Conservation (phyloP, 2,329 filamentous ascomycete species). For the Hysterium pulicare region DNA sequence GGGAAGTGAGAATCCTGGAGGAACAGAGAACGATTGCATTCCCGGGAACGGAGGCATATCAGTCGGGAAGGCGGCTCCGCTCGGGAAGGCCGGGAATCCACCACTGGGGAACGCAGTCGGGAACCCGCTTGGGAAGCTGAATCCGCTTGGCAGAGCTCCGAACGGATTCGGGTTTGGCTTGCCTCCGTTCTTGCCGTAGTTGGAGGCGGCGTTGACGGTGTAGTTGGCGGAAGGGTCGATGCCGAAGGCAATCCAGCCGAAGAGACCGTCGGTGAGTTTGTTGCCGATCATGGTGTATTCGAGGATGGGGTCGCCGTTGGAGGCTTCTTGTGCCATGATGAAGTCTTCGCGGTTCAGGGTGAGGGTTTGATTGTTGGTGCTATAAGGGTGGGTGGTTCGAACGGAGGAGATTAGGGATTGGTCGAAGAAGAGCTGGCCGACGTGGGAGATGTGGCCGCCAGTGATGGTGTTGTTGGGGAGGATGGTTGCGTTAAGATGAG, state of each 20-base stretch:
- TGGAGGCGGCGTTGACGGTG: slow-evolving; percentile 9
- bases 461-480: slow-evolving; percentile 47
- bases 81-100: not conserved
- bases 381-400: slow-evolving; percentile 41
- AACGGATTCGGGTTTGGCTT: slow-evolving; percentile 3
- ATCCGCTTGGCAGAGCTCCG: not conserved
- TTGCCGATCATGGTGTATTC: slow-evolving; percentile 55
- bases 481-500: slow-evolving; percentile 26
- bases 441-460: slow-evolving; percentile 50
- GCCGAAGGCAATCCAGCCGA: slow-evolving; percentile 10
- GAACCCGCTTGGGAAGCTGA: not conserved
- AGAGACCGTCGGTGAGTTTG: slow-evolving; percentile 15
- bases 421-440: slow-evolving; percentile 63
- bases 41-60: no score
- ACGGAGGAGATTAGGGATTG: slow-evolving; percentile 52
- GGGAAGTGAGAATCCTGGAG: no score
- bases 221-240: slow-evolving; percentile 2
- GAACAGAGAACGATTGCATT: no score
- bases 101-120: not conserved
- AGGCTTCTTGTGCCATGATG: slow-evolving; percentile 45
- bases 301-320: slow-evolving; percentile 51
- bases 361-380: slow-evolving; percentile 33
- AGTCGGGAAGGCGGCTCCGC: no score
- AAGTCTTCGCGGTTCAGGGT: slow-evolving; percentile 50
- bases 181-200: slow-evolving; percentile 6